Evolutionary conservation across 805 yeast genomes (phyloP).

Genomic region (Metschnikowia borealis): DNA sequence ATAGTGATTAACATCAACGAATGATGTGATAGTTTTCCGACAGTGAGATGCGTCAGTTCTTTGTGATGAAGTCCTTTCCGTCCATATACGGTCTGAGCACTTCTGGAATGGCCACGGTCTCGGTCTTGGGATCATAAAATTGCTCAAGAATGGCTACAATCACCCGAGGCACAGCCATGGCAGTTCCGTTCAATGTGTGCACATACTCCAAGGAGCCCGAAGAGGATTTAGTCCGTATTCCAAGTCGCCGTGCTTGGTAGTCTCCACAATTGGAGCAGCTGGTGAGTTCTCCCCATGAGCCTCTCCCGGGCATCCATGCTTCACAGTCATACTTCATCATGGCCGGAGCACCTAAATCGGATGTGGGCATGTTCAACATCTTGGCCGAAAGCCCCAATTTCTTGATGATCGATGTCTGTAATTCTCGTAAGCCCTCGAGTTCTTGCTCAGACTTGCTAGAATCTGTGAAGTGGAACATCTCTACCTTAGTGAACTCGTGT

Average conservation of each 20-base stretch:
- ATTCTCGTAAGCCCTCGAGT: conserved; percentile 54
- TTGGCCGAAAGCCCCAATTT: conserved; percentile 77
- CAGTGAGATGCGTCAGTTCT: background rate
- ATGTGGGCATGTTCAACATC: conserved; percentile 81
- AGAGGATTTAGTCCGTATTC: conserved; percentile 50
- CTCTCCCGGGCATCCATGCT: conserved; percentile 98
- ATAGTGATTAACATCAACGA: no score
- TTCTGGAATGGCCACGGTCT: conserved; percentile 59
- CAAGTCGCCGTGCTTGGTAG: conserved; percentile 80
- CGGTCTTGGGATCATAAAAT: conserved; percentile 56
- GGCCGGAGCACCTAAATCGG: conserved; percentile 93
- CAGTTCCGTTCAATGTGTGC: conserved; percentile 92
- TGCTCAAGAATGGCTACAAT: conserved; percentile 89
- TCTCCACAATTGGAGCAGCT: conserved; percentile 91
- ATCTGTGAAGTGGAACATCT: conserved; percentile 71
- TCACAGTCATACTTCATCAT: conserved; percentile 88
- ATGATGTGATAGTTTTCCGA: no score
- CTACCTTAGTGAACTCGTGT: conserved; percentile 95
- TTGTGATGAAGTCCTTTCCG: conserved; percentile 38
- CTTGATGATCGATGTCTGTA: conserved; percentile 62
- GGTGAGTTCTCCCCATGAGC: conserved; percentile 86
- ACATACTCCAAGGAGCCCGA: conserved; percentile 45
- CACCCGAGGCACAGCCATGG: conserved; percentile 90
- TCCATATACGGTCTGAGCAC: conserved; percentile 73
- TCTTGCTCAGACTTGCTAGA: conserved; percentile 45